phyloP scores from a whole-genome alignment of 495 filamentous ascomycete genomes.

The Penicillium desertorum region DNA sequence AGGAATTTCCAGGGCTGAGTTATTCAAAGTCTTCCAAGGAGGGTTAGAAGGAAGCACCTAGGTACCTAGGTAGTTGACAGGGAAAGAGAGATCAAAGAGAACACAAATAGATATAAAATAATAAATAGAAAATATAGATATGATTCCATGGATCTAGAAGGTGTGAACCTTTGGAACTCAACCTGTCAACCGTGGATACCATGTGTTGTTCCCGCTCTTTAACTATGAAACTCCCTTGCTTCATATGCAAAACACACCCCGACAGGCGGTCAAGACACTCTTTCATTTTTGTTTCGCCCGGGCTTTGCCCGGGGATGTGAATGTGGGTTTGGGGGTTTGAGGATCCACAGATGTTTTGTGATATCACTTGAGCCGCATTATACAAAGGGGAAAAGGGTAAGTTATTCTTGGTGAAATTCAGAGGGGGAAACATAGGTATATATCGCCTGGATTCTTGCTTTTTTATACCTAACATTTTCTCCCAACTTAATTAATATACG shows the following conservation, averaged over 20 bases:
- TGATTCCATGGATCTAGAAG: constrained; percentile 13
- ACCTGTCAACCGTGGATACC: constrained; percentile 15
- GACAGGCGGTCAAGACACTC: not conserved
- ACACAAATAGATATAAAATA: not conserved
- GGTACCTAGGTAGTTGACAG: no score
- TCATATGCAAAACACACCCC: constrained; percentile 5
- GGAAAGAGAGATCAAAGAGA: not conserved
- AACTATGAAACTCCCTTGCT: constrained; percentile 9
- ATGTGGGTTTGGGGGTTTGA: not conserved
- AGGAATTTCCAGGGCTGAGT: not conserved
- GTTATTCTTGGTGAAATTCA: not conserved
- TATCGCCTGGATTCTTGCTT: not conserved
- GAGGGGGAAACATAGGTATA: not conserved
- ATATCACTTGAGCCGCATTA: constrained; percentile 3
- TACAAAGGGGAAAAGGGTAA: not conserved
- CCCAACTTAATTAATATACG: not conserved
- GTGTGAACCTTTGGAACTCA: constrained; percentile 13
- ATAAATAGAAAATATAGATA: not conserved
- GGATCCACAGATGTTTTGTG: not conserved
- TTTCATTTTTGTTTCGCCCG: not conserved
- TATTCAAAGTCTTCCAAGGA: no score
- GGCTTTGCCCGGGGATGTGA: not conserved
- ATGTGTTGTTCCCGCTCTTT: not conserved
- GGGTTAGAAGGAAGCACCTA: no score
- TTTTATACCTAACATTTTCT: not conserved